Conservation (phyloP, 805 yeast species). For the Kodamaea restingae region DNA sequence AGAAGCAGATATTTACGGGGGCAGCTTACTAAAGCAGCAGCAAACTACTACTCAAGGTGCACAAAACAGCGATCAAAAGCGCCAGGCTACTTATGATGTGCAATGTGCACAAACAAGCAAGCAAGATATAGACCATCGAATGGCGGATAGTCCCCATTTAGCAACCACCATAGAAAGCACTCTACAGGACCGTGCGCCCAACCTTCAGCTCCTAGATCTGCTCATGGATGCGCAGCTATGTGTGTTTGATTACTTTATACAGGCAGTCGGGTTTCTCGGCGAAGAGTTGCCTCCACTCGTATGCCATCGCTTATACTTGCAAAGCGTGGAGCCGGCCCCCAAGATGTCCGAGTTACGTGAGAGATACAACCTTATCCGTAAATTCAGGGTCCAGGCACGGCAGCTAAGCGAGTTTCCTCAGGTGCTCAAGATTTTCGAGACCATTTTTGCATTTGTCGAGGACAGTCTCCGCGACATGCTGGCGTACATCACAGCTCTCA, state of each 20-base stretch:
- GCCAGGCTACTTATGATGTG: too few species aligned
- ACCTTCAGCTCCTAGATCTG: slow-evolving; percentile 7
- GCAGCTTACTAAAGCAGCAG: too few species aligned
- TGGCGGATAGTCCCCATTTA: too few species aligned
- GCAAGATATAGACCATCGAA: too few species aligned
- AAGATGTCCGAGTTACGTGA: slow-evolving; percentile 5
- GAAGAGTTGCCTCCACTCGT: slow-evolving; percentile 6
- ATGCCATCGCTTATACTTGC: slow-evolving; percentile 3
- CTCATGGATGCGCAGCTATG: slow-evolving; percentile 5
- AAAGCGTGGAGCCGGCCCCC: not conserved
- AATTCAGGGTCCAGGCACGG: slow-evolving; percentile 7
- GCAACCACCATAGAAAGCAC: not conserved
- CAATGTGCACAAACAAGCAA: too few species aligned
- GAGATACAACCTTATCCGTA: slow-evolving; percentile 7
- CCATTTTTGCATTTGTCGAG: slow-evolving; percentile 8
- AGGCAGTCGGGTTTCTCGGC: slow-evolving; percentile 4
- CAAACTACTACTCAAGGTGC: too few species aligned
- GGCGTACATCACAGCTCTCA: slow-evolving; percentile 4
- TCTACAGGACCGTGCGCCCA: slow-evolving; percentile 3
- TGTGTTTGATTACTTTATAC: slow-evolving; percentile 4
- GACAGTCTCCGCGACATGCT: slow-evolving; percentile 4
- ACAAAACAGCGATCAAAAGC: too few species aligned
- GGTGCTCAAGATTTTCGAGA: slow-evolving; percentile 6
- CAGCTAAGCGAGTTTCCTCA: slow-evolving; percentile 7
- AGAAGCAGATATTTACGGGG: not conserved